A percentile compares a stretch with the other conserved stretches of the same genome.
Evolutionary conservation across 352 stramenopile species (phyloP).

Genomic region (Phytophthora constricta): DNA sequence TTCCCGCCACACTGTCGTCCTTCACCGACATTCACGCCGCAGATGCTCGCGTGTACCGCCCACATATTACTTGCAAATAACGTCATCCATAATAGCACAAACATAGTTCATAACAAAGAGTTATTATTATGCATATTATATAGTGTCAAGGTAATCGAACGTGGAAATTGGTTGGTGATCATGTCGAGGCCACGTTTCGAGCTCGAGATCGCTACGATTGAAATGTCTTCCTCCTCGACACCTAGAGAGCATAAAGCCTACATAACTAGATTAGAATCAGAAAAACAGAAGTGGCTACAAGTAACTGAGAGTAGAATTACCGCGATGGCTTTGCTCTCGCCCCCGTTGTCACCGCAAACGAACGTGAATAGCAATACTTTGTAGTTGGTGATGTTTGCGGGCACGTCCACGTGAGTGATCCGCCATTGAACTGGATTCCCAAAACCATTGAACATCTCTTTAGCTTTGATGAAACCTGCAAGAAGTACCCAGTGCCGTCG

Average conservation of each 20-base stretch:
- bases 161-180: conserved; percentile 8
- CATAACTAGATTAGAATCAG: neutral
- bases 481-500: too few relatives aligned
- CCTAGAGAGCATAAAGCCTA: neutral
- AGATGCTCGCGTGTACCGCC: too few relatives aligned
- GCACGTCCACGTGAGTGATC: conserved; percentile 1
- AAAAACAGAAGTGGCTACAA: neutral
- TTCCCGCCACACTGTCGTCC: too few relatives aligned
- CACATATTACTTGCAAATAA: too few relatives aligned
- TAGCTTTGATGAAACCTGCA: neutral
- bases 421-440: conserved; percentile 1
- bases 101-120: too few relatives aligned
- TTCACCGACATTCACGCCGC: too few relatives aligned
- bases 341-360: conserved; percentile 1
- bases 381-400: neutral
- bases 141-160: too few relatives aligned
- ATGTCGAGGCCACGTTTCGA: neutral
- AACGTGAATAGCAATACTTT: conserved; percentile 11
- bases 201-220: conserved; percentile 4
- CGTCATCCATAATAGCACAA: too few relatives aligned
- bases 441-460: conserved; percentile 2
- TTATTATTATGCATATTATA: too few relatives aligned
- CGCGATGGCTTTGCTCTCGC: conserved; percentile 2
- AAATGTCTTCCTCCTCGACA: neutral
- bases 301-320: neutral